These are phyloP conservation scores for Suhomyces sp. DNA, from an alignment of 805 yeast species.

Conservation along the genomic window DNA sequence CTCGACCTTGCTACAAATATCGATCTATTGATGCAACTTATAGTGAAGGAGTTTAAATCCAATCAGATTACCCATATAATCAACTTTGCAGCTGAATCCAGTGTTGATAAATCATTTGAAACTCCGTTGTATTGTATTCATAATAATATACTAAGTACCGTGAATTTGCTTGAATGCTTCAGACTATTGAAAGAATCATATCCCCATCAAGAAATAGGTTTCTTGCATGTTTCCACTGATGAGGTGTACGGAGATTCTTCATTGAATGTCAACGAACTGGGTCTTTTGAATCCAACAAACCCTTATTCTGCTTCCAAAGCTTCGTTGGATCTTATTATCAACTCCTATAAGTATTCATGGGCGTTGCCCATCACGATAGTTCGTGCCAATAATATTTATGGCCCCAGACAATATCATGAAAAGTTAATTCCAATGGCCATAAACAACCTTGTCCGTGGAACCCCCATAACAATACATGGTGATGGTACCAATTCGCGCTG, in stretches of 20 bases:
- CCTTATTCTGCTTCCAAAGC: slow-evolving; percentile 62
- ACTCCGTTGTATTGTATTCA: slow-evolving; percentile 43
- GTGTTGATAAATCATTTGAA: slow-evolving; percentile 52
- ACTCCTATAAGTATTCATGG: slow-evolving; percentile 45
- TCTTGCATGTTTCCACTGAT: slow-evolving; percentile 56
- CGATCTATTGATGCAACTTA: slow-evolving; percentile 15
- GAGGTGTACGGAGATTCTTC: slow-evolving; percentile 52
- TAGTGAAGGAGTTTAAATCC: slow-evolving; percentile 14
- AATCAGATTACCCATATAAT: slow-evolving; percentile 35
- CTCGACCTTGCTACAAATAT: slow-evolving; percentile 38
- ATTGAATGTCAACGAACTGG: slow-evolving; percentile 30
- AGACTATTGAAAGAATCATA: slow-evolving; percentile 18
- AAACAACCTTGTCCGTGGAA: slow-evolving; percentile 16
- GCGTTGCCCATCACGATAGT: slow-evolving; percentile 41
- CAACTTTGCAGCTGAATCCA: slow-evolving; percentile 56
- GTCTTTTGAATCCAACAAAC: slow-evolving; percentile 48
- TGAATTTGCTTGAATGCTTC: slow-evolving; percentile 44
- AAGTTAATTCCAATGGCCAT: slow-evolving; percentile 43
- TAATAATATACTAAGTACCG: slow-evolving; percentile 49
- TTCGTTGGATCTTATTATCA: slow-evolving; percentile 47
- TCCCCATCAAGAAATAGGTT: slow-evolving; percentile 12
- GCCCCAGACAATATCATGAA: slow-evolving; percentile 54
- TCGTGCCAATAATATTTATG: slow-evolving; percentile 54
- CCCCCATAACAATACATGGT: slow-evolving; percentile 46
- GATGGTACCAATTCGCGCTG: slow-evolving; percentile 43